phyloP scores from a whole-genome alignment of 768 basidiomycete species.

The Suillus alpinus region DNA sequence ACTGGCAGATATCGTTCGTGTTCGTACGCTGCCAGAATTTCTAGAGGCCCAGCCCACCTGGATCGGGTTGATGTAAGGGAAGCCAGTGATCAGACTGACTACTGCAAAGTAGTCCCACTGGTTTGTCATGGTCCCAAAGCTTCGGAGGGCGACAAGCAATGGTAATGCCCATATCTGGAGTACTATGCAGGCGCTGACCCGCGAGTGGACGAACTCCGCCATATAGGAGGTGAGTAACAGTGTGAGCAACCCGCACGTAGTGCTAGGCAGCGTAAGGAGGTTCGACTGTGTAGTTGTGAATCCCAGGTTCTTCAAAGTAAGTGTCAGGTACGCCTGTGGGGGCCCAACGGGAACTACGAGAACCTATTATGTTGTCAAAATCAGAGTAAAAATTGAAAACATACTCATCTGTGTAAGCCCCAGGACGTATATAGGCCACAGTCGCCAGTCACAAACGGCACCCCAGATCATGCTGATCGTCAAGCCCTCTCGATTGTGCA shows the following conservation, averaged over 20 bases:
- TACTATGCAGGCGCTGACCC: conserved; percentile 49
- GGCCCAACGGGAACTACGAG: conserved; percentile 52
- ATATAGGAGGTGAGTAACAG: conserved; percentile 47
- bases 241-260: conserved; percentile 48
- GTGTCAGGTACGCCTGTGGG: conserved; percentile 61
- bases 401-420: conserved; percentile 53
- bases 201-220: conserved; percentile 55
- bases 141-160: conserved; percentile 54
- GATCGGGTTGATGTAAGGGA: conserved; percentile 39
- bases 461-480: conserved; percentile 46
- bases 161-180: conserved; percentile 63
- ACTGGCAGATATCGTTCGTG: conserved; percentile 42
- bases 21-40: conserved; percentile 60
- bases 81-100: conserved; percentile 53
- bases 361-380: not conserved
- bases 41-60: conserved; percentile 59
- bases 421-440: conserved; percentile 65
- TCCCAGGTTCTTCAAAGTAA: conserved; percentile 60
- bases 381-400: conserved; percentile 9
- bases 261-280: conserved; percentile 59
- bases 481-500: conserved; percentile 66
- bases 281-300: conserved; percentile 64
- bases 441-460: conserved; percentile 54
- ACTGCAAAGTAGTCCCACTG: conserved; percentile 58
- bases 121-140: conserved; percentile 44